Evolutionary conservation across 2,329 filamentous ascomycete species (phyloP).

Genomic region (Clarireedia monteithiana): DNA sequence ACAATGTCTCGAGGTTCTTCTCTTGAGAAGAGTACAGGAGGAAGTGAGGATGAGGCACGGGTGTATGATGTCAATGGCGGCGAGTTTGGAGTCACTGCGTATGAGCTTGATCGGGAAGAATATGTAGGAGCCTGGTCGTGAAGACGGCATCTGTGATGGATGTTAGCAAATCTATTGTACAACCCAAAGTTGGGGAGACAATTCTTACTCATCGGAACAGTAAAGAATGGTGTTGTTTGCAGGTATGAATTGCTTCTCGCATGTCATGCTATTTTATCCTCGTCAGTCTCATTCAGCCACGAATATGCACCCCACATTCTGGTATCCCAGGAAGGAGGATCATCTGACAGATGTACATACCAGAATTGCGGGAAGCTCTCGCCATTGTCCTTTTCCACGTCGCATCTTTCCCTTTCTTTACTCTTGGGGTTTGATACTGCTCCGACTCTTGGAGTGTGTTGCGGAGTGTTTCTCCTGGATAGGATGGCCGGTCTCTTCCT

Average conservation of each 20-base stretch:
- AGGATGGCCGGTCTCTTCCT: conserved; percentile 22
- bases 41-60: conserved; percentile 30
- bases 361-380: conserved; percentile 60
- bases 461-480: conserved; percentile 17
- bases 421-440: conserved; percentile 2
- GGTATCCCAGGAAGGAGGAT: not conserved
- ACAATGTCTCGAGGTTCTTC: conserved; percentile 54
- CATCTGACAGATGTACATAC: conserved; percentile 32
- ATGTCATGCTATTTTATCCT: conserved; percentile 47
- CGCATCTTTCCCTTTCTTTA: conserved; percentile 17
- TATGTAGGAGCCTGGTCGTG: conserved; percentile 22
- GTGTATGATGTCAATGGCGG: conserved; percentile 28
- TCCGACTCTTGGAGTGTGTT: conserved; percentile 13
- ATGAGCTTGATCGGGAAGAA: conserved; percentile 14
- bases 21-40: conserved; percentile 33
- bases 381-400: conserved; percentile 37
- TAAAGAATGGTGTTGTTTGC: conserved; percentile 50
- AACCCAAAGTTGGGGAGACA: not conserved
- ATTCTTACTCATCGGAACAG: conserved; percentile 54
- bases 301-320: conserved; percentile 21
- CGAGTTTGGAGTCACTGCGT: conserved; percentile 21
- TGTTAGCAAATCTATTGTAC: not conserved
- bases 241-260: conserved; percentile 58
- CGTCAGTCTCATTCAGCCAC: conserved; percentile 16
- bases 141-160: conserved; percentile 20